Conservation (phyloP, 495 filamentous ascomycete genomes). For the Hypoxylon fuscum region DNA sequence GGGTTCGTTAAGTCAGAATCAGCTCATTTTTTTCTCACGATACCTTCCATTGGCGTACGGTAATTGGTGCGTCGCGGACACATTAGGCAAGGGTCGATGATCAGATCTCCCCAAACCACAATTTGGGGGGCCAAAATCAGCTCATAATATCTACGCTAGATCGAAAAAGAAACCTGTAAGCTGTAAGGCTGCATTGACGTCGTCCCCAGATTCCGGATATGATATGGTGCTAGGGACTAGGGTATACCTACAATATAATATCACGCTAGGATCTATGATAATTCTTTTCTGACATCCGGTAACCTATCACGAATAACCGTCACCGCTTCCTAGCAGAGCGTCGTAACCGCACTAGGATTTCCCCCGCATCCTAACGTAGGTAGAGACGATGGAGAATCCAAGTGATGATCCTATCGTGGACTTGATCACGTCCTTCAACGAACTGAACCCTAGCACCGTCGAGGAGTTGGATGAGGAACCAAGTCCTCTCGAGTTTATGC, state of each 20-base stretch:
- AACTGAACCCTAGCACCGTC: constrained; percentile 67
- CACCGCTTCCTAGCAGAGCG: not conserved
- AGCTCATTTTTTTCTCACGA: constrained; percentile 39
- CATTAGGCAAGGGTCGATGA: constrained; percentile 36
- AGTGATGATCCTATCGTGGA: constrained; percentile 55
- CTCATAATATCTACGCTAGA: constrained; percentile 12
- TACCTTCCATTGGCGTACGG: constrained; percentile 33
- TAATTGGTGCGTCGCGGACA: constrained; percentile 35
- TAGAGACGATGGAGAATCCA: constrained; percentile 24
- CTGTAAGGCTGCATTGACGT: constrained; percentile 18
- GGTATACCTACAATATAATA: constrained; percentile 1
- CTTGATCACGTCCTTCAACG: constrained; percentile 70
- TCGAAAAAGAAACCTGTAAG: constrained; percentile 20
- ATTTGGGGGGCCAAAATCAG: constrained; percentile 21
- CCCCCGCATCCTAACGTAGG: not conserved
- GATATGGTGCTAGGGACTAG: too few relatives aligned
- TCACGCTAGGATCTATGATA: not conserved
- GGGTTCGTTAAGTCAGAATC: constrained; percentile 40
- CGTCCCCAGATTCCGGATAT: not conserved
- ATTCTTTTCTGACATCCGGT: not conserved
- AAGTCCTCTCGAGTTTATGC: constrained; percentile 76
- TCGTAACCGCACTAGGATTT: not conserved
- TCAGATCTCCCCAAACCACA: constrained; percentile 34
- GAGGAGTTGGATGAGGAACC: constrained; percentile 68
- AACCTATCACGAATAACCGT: constrained; percentile 8